Conservation (phyloP, 768 basidiomycete genomes). For the Mrakia frigida region DNA sequence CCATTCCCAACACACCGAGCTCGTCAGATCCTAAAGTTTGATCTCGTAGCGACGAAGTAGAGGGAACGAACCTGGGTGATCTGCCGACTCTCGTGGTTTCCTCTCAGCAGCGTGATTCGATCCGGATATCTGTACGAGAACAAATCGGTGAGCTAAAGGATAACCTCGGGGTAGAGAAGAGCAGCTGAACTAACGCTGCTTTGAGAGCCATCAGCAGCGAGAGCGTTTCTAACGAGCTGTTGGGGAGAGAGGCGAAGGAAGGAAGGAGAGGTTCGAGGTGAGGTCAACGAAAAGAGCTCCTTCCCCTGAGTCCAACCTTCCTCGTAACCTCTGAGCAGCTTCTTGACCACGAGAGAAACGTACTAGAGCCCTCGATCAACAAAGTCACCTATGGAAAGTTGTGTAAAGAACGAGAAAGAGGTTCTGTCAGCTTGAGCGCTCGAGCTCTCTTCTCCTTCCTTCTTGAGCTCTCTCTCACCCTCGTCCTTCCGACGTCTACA, state of each 20-base stretch:
- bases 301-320: not conserved
- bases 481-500: not conserved
- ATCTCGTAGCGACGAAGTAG: no score
- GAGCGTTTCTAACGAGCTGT: conserved; percentile 79
- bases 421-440: not conserved
- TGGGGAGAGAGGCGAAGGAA: not conserved
- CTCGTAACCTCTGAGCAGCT: not conserved
- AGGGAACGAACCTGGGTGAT: conserved; percentile 74
- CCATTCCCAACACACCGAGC: not conserved
- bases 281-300: not conserved
- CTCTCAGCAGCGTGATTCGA: conserved; percentile 80
- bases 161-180: not conserved
- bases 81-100: conserved; percentile 95
- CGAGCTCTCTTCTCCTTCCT: not conserved
- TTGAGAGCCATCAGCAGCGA: conserved; percentile 82
- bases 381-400: conserved; percentile 74
- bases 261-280: not conserved
- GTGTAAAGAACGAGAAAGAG: not conserved
- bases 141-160: not conserved
- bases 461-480: not conserved
- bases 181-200: conserved; percentile 57
- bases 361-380: conserved; percentile 89
- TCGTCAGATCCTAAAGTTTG: not conserved
- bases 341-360: not conserved
- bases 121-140: conserved; percentile 76